These are phyloP conservation scores for Leccinum subgranulosum DNA, from an alignment of 768 basidiomycete species.

Conservation along the genomic window DNA sequence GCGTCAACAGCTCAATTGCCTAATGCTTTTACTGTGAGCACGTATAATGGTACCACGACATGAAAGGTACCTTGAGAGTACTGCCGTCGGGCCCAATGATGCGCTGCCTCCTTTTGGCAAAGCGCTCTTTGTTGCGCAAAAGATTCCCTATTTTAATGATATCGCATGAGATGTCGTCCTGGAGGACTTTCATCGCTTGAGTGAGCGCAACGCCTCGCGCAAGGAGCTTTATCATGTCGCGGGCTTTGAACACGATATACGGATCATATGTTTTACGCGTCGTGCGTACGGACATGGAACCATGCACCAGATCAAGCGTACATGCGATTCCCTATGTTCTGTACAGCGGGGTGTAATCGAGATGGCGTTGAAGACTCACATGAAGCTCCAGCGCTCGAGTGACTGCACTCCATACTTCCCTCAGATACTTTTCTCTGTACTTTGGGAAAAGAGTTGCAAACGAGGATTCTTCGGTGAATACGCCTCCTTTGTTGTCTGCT, in stretches of 20 bases:
- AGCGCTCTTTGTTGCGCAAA: slow-evolving; percentile 93
- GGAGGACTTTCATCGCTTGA: slow-evolving; percentile 86
- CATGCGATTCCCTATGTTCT: slow-evolving; percentile 74
- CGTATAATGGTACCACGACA: neutral
- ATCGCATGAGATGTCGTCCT: slow-evolving; percentile 89
- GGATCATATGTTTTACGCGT: slow-evolving; percentile 98
- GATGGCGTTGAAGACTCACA: slow-evolving; percentile 40
- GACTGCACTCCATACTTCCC: slow-evolving; percentile 92
- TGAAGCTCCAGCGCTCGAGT: slow-evolving; percentile 80
- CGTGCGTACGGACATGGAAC: slow-evolving; percentile 95
- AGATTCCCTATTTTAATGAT: slow-evolving; percentile 97
- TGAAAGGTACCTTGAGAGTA: slow-evolving; percentile 76
- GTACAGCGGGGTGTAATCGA: neutral
- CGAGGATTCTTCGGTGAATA: slow-evolving; percentile 93
- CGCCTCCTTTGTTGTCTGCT: slow-evolving; percentile 73
- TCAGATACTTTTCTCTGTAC: slow-evolving; percentile 94
- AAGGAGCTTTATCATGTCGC: slow-evolving; percentile 93
- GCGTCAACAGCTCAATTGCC: slow-evolving; percentile 96
- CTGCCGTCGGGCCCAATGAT: slow-evolving; percentile 98
- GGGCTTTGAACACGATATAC: slow-evolving; percentile 92
- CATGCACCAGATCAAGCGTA: slow-evolving; percentile 91
- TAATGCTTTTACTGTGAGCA: slow-evolving; percentile 31
- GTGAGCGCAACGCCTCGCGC: slow-evolving; percentile 85
- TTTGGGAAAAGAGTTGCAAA: slow-evolving; percentile 99
- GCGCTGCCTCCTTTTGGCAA: slow-evolving; percentile 92